A percentile compares a stretch with the other conserved stretches of the same genome.
Conservation (phyloP, 352 stramenopile genomes). For the Pythium chondricola region DNA sequence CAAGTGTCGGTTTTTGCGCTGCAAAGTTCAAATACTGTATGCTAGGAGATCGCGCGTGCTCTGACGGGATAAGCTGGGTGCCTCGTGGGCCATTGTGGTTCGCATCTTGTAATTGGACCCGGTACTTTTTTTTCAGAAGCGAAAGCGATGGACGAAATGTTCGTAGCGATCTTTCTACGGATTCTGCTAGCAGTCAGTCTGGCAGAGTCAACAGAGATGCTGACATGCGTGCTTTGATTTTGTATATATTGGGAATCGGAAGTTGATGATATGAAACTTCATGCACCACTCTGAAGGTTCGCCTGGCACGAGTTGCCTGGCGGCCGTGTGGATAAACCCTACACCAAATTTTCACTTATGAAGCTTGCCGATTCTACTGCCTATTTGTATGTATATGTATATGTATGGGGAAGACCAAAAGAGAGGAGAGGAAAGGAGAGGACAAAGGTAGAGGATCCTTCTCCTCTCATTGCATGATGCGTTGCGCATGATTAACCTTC, state of each 20-base stretch:
- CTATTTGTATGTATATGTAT: constrained; percentile 6
- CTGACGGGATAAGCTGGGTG: constrained; percentile 1
- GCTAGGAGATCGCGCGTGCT: constrained; percentile 14
- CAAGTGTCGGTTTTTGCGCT: constrained; percentile 39
- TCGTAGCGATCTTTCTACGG: constrained; percentile 82
- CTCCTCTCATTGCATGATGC: neutral
- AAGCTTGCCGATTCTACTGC: neutral
- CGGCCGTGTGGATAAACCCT: constrained; percentile 56
- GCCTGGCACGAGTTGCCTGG: constrained; percentile 22
- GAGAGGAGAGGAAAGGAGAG: no score
- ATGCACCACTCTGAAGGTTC: constrained; percentile 82
- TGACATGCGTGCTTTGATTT: constrained; percentile 32
- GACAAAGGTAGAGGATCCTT: no score
- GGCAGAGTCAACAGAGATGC: constrained; percentile 81
- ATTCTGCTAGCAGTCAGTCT: constrained; percentile 40
- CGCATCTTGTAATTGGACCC: constrained; percentile 75
- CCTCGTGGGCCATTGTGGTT: constrained; percentile 21
- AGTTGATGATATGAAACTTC: constrained; percentile 84
- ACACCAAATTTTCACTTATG: constrained; percentile 37
- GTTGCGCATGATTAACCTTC: constrained; percentile 57
- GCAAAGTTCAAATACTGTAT: constrained; percentile 64
- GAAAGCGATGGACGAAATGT: constrained; percentile 38
- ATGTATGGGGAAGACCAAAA: no score
- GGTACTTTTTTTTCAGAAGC: constrained; percentile 89
- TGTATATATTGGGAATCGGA: neutral